Evolutionary conservation across 805 yeast genomes (phyloP).

Genomic region (Wickerhamiella sergipiensis): DNA sequence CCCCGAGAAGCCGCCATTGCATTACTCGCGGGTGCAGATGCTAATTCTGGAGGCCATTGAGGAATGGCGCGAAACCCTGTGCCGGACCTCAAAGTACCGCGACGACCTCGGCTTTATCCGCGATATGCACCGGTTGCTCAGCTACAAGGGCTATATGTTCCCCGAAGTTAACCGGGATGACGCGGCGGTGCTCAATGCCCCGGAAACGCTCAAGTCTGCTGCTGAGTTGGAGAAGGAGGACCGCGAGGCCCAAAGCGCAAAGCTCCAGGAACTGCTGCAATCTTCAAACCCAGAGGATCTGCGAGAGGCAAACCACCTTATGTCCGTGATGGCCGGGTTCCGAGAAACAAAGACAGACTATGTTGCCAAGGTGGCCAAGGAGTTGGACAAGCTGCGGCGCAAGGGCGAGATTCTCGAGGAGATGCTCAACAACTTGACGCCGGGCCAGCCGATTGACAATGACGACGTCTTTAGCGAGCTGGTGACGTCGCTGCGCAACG

Average conservation of each 20-base stretch:
- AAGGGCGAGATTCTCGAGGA: slow-evolving; percentile 81
- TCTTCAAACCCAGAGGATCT: slow-evolving; percentile 92
- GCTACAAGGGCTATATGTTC: slow-evolving; percentile 83
- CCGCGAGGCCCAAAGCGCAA: slow-evolving; percentile 82
- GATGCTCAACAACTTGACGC: slow-evolving; percentile 42
- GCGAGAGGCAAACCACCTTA: slow-evolving; percentile 88
- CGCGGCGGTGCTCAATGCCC: slow-evolving; percentile 83
- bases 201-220: slow-evolving; percentile 72
- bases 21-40: slow-evolving; percentile 72
- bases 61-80: slow-evolving; percentile 94
- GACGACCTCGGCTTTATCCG: slow-evolving; percentile 85
- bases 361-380: slow-evolving; percentile 67
- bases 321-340: slow-evolving; percentile 98
- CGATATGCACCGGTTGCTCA: slow-evolving; percentile 86
- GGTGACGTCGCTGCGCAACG: slow-evolving; percentile 60
- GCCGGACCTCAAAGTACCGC: slow-evolving; percentile 76
- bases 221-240: slow-evolving; percentile 90
- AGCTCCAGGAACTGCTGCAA: slow-evolving; percentile 86
- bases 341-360: slow-evolving; percentile 66
- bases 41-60: slow-evolving; percentile 80
- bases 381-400: slow-evolving; percentile 66
- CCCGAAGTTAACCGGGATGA: slow-evolving; percentile 87
- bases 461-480: slow-evolving; percentile 73
- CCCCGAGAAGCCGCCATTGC: slow-evolving; percentile 86
- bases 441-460: slow-evolving; percentile 25